A percentile compares a stretch with the other conserved stretches of the same genome.
Evolutionary conservation across 2,329 filamentous ascomycete species (phyloP).

Genomic region (Pyrenophora teres): DNA sequence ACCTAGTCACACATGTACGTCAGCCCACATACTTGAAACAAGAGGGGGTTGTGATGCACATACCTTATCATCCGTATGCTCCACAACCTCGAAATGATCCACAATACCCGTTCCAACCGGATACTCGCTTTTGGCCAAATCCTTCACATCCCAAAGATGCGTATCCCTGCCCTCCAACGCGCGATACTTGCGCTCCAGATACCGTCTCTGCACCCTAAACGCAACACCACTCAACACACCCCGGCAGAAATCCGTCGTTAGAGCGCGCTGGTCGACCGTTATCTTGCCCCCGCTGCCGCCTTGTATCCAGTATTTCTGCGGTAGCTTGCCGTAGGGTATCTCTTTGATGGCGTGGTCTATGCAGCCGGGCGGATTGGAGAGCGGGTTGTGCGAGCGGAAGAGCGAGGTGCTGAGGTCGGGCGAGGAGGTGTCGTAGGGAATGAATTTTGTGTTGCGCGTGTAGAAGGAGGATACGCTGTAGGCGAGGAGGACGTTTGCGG

Average conservation of each 20-base stretch:
- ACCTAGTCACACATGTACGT: conserved; percentile 31
- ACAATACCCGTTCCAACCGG: conserved; percentile 44
- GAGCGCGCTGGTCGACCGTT: conserved; percentile 32
- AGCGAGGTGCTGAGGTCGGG: conserved; percentile 33
- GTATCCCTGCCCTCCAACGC: conserved; percentile 36
- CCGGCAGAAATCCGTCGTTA: conserved; percentile 47
- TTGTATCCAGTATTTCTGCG: conserved; percentile 26
- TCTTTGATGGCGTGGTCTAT: conserved; percentile 46
- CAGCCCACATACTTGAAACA: no score
- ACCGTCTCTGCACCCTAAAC: conserved; percentile 43
- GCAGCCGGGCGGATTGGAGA: conserved; percentile 38
- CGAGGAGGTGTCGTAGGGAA: conserved; percentile 39
- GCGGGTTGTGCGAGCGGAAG: conserved; percentile 40
- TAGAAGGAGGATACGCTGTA: conserved; percentile 45
- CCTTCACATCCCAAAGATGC: conserved; percentile 44
- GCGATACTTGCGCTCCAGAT: conserved; percentile 45
- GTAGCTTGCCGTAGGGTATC: conserved; percentile 42
- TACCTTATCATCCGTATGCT: conserved; percentile 44
- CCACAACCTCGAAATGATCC: conserved; percentile 51
- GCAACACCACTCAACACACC: conserved; percentile 47
- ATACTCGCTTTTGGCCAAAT: conserved; percentile 42
- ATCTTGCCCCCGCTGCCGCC: conserved; percentile 12
- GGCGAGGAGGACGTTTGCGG: conserved; percentile 37
- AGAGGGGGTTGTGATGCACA: no score
- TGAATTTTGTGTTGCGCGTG: conserved; percentile 44